phyloP scores from a whole-genome alignment of 805 yeast species.

The Candida piceae region DNA sequence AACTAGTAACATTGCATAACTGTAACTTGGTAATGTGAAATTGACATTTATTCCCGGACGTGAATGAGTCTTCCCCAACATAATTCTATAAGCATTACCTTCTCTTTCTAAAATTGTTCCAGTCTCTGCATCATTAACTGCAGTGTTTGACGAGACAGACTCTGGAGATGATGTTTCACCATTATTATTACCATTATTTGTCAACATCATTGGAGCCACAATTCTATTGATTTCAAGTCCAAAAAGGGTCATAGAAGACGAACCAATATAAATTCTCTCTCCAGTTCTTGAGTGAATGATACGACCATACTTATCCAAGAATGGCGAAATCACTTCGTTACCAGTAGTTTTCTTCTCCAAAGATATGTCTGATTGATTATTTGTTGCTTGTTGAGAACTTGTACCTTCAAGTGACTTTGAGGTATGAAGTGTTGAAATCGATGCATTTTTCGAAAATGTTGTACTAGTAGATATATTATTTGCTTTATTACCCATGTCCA shows the following conservation, averaged over 20 bases:
- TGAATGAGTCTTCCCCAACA: constrained; percentile 61
- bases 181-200: not conserved
- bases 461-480: no score
- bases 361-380: not conserved
- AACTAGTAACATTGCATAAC: constrained; percentile 68
- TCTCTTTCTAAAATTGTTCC: constrained; percentile 67
- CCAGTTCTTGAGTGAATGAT: constrained; percentile 72
- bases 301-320: constrained; percentile 66
- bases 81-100: constrained; percentile 70
- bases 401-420: no score
- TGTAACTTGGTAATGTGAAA: constrained; percentile 69
- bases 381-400: not conserved
- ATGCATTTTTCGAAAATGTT: no score
- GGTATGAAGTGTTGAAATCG: no score
- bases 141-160: constrained; percentile 4
- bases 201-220: constrained; percentile 21
- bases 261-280: constrained; percentile 70
- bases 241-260: constrained; percentile 77
- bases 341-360: constrained; percentile 10
- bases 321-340: constrained; percentile 62
- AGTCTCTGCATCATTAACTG: constrained; percentile 1
- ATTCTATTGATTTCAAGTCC: constrained; percentile 68
- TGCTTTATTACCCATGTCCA: not conserved
- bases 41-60: constrained; percentile 65
- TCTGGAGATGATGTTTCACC: constrained; percentile 11